Evolutionary conservation across 352 stramenopile species (phyloP).

Genomic region (Phytophthora brassicae): DNA sequence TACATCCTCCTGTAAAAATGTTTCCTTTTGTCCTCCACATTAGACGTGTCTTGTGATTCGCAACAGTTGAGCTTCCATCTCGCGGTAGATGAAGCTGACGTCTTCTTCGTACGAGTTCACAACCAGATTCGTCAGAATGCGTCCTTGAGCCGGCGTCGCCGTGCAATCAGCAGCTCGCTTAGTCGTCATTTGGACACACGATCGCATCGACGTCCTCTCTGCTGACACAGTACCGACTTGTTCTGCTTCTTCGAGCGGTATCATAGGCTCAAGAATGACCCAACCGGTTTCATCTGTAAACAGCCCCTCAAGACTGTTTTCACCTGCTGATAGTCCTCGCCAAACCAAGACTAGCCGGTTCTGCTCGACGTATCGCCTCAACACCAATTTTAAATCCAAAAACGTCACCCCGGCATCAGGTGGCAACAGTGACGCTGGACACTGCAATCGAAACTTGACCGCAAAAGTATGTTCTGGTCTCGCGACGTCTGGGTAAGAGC

Average conservation of each 20-base stretch:
- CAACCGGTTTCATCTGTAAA: slow-evolving; percentile 37
- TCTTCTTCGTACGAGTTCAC: slow-evolving; percentile 42
- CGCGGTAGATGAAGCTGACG: slow-evolving; percentile 39
- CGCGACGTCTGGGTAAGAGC: slow-evolving; percentile 31
- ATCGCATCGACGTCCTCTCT: slow-evolving; percentile 28
- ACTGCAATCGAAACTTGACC: slow-evolving; percentile 37
- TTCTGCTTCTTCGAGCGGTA: slow-evolving; percentile 1
- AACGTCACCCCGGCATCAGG: slow-evolving; percentile 5
- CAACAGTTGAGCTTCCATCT: slow-evolving; percentile 39
- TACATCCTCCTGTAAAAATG: too few species aligned
- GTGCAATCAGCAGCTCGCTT: slow-evolving; percentile 14
- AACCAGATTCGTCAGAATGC: slow-evolving; percentile 26
- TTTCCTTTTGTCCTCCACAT: background rate
- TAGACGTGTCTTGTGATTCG: slow-evolving; percentile 20
- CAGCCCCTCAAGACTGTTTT: slow-evolving; percentile 32
- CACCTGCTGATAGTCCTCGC: slow-evolving; percentile 34
- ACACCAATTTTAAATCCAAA: slow-evolving; percentile 37
- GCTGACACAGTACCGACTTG: background rate
- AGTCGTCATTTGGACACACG: slow-evolving; percentile 31
- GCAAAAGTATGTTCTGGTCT: slow-evolving; percentile 38
- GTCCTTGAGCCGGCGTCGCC: background rate
- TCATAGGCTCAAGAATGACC: slow-evolving; percentile 30
- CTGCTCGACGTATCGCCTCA: slow-evolving; percentile 38
- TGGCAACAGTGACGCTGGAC: background rate
- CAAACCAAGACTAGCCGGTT: slow-evolving; percentile 36